Conservation (phyloP, 2,329 filamentous ascomycete species). For the Pseudopithomyces chartarum region DNA sequence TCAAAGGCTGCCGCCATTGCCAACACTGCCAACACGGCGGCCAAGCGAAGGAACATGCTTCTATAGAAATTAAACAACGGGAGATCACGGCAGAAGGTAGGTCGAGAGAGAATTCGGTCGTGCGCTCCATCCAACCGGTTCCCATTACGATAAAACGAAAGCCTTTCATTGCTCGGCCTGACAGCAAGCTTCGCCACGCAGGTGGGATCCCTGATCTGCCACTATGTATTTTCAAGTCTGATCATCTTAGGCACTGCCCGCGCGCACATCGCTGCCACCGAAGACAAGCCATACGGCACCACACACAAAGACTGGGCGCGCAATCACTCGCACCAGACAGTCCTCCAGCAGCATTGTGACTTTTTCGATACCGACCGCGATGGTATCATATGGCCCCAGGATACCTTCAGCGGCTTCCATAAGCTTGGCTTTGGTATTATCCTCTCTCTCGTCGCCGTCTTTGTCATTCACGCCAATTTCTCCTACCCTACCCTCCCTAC, state of each 20-base stretch:
- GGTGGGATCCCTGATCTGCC: constrained; percentile 8
- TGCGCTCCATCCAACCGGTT: neutral
- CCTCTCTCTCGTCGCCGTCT: constrained; percentile 50
- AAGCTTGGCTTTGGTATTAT: constrained; percentile 52
- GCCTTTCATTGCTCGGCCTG: constrained; percentile 1
- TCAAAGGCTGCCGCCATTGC: neutral
- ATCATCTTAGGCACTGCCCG: constrained; percentile 44
- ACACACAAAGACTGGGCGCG: constrained; percentile 44
- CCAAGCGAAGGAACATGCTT: neutral
- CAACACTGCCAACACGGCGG: neutral
- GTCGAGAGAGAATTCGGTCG: neutral
- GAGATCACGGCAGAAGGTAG: neutral
- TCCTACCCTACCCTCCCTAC: constrained; percentile 54
- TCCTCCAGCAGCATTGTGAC: constrained; percentile 59
- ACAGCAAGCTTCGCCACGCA: constrained; percentile 17
- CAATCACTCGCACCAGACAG: constrained; percentile 47
- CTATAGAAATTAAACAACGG: neutral
- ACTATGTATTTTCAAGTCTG: neutral
- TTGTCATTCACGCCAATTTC: constrained; percentile 57
- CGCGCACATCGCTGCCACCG: constrained; percentile 49
- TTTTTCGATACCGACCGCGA: constrained; percentile 60
- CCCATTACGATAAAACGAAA: constrained; percentile 7
- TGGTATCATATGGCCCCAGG: constrained; percentile 58
- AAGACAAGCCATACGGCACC: constrained; percentile 50
- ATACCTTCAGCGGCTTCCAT: constrained; percentile 56